These are phyloP conservation scores for Phellinidium pouzarii DNA, from an alignment of 1,284 basidiomycete genomes.

Conservation along the genomic window DNA sequence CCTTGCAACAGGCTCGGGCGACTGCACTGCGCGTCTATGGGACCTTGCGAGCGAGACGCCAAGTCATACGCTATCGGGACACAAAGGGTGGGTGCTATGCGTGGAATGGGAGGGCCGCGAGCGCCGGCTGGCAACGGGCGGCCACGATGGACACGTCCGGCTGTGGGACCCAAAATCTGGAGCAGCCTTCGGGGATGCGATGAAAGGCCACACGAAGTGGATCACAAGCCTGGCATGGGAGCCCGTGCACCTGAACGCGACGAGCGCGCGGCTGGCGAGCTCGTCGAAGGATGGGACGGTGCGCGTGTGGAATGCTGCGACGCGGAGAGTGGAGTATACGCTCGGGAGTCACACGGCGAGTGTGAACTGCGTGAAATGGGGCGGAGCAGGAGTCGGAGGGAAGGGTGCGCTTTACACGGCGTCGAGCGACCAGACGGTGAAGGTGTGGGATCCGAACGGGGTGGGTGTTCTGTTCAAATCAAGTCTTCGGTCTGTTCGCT, in stretches of 20 bases:
- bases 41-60: conserved; percentile 92
- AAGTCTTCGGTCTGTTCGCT: conserved; percentile 73
- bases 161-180: conserved; percentile 91
- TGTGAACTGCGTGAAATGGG: conserved; percentile 96
- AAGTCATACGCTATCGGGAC: conserved; percentile 81
- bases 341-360: conserved; percentile 92
- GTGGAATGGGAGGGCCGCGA: conserved; percentile 97
- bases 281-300: conserved; percentile 96
- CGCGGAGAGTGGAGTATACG: conserved; percentile 73
- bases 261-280: conserved; percentile 82
- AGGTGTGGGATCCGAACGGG: conserved; percentile 85
- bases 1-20: conserved; percentile 93
- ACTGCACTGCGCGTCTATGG: conserved; percentile 92
- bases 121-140: conserved; percentile 84
- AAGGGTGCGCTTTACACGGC: conserved; percentile 90
- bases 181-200: conserved; percentile 74
- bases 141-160: conserved; percentile 83
- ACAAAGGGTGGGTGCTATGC: conserved; percentile 93
- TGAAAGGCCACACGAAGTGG: conserved; percentile 96
- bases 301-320: conserved; percentile 82
- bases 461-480: conserved; percentile 35
- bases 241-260: conserved; percentile 84
- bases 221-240: conserved; percentile 96
- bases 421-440: conserved; percentile 86
- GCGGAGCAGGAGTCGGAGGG: conserved; percentile 61